Evolutionary conservation across 2,329 filamentous ascomycete species (phyloP).

Genomic region (Westerdykella ornata): DNA sequence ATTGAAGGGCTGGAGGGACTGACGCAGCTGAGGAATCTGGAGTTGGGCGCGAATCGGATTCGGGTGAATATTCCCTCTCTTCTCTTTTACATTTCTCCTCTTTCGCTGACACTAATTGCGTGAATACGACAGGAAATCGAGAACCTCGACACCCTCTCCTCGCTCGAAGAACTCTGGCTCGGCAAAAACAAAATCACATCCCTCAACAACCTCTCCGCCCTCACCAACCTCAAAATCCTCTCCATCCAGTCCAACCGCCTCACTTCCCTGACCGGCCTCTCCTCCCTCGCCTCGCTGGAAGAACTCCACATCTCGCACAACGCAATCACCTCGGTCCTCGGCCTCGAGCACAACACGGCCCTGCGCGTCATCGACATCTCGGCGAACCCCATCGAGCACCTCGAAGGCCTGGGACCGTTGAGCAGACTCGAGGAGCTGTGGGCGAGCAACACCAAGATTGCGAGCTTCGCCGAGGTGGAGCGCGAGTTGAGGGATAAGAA

Average conservation of each 20-base stretch:
- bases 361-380: conserved; percentile 81
- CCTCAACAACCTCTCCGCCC: conserved; percentile 64
- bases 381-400: conserved; percentile 72
- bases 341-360: conserved; percentile 46
- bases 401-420: conserved; percentile 64
- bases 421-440: conserved; percentile 79
- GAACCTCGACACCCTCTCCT: conserved; percentile 70
- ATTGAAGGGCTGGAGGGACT: conserved; percentile 81
- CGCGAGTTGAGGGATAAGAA: conserved; percentile 70
- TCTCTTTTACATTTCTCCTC: background rate
- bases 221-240: conserved; percentile 76
- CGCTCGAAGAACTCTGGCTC: conserved; percentile 83
- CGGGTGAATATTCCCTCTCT: conserved; percentile 37
- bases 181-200: conserved; percentile 95
- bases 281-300: conserved; percentile 67
- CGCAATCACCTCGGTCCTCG: conserved; percentile 68
- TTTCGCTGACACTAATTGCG: background rate
- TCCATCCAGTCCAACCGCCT: conserved; percentile 96
- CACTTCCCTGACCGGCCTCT: conserved; percentile 66
- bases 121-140: conserved; percentile 58
- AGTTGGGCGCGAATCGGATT: conserved; percentile 88
- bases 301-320: conserved; percentile 97
- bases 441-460: conserved; percentile 82
- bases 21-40: conserved; percentile 69
- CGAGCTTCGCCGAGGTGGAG: conserved; percentile 77